Percentiles rank a stretch among this genome's conserved stretches.
These are phyloP conservation scores for Ulota crispa DNA, from an alignment of 225 moss, liverwort and hornwort genomes.

Conservation along the genomic window DNA sequence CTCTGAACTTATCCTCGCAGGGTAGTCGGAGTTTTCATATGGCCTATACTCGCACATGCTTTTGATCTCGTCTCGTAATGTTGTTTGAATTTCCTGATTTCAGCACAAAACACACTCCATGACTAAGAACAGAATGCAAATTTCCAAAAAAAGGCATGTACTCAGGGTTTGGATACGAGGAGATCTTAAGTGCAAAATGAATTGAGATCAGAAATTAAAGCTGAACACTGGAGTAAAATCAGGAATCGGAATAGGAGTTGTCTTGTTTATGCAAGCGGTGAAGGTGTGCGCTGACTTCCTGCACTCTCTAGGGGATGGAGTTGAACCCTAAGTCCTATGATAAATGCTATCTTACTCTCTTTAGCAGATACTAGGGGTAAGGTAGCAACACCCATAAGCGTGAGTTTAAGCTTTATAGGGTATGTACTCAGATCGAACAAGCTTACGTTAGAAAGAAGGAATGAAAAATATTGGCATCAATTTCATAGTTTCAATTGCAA, in stretches of 20 bases:
- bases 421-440: too few species aligned
- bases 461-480: too few species aligned
- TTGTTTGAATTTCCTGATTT: slow-evolving; percentile 68
- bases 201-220: neutral
- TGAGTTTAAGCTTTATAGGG: too few species aligned
- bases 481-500: too few species aligned
- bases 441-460: too few species aligned
- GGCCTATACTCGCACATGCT: slow-evolving; percentile 79
- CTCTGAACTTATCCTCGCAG: slow-evolving; percentile 51
- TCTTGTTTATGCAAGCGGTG: too few species aligned
- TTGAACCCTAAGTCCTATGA: too few species aligned
- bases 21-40: slow-evolving; percentile 56
- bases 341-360: too few species aligned
- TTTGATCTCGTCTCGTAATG: slow-evolving; percentile 69
- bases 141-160: neutral
- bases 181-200: slow-evolving; percentile 9
- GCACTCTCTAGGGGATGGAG: too few species aligned
- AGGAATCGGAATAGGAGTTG: neutral
- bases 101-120: neutral
- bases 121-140: neutral
- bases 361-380: too few species aligned
- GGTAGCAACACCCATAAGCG: too few species aligned
- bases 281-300: too few species aligned
- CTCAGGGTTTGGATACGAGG: neutral
- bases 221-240: neutral